phyloP scores from a whole-genome alignment of 768 basidiomycete species.

The Mrakia frigida region DNA sequence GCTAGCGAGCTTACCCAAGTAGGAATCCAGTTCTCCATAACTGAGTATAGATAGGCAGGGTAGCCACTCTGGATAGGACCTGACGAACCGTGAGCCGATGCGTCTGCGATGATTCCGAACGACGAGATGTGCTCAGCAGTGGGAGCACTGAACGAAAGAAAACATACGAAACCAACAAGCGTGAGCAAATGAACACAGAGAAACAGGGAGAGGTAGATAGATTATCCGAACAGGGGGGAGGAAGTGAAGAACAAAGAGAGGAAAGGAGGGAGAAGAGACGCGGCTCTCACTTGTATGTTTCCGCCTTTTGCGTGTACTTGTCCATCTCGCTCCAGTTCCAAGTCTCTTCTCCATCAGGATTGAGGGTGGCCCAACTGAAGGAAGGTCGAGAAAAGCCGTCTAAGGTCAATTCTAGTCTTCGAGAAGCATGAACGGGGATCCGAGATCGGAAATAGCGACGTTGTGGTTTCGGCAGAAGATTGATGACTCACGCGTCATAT shows the following conservation, averaged over 20 bases:
- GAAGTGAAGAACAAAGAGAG: too few relatives aligned
- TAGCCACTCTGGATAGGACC: conserved; percentile 55
- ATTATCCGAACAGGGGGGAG: too few relatives aligned
- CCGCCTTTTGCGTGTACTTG: conserved; percentile 46
- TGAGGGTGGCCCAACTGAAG: conserved; percentile 37
- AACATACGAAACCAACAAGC: not conserved
- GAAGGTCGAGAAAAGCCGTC: not conserved
- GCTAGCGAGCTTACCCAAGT: conserved; percentile 46
- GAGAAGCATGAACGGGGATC: conserved; percentile 38
- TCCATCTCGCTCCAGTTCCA: conserved; percentile 42
- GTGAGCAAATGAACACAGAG: not conserved
- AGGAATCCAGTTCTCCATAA: conserved; percentile 56
- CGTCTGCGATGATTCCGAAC: conserved; percentile 51
- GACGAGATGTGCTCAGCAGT: conserved; percentile 44
- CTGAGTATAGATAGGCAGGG: conserved; percentile 46
- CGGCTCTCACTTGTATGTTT: conserved; percentile 51
- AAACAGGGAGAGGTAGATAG: too few relatives aligned
- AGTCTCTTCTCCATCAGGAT: conserved; percentile 37
- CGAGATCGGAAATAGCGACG: conserved; percentile 51
- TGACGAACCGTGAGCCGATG: conserved; percentile 51
- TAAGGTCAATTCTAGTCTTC: conserved; percentile 42
- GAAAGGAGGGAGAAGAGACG: not conserved
- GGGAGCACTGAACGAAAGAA: conserved; percentile 45
- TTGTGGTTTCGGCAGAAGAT: not conserved
- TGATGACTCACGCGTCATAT: conserved; percentile 50